A percentile compares a stretch with the other conserved stretches of the same genome.
Conservation (phyloP, 2,329 filamentous ascomycete genomes). For the Meredithiella fracta region DNA sequence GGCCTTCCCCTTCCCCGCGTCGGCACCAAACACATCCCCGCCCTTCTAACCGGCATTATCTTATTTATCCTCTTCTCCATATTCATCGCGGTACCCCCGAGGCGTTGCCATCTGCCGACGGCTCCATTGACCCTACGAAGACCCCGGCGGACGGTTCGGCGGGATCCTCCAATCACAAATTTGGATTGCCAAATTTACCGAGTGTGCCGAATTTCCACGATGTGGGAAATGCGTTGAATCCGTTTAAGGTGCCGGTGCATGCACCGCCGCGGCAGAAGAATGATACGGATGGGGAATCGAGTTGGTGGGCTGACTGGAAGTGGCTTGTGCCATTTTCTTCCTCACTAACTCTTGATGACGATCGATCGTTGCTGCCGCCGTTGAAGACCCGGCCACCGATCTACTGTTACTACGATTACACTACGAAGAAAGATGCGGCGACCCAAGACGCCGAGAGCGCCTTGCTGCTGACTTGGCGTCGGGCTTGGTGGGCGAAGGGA, state of each 20-base stretch:
- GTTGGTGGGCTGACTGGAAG: conserved; percentile 79
- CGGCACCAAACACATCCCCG: conserved; percentile 34
- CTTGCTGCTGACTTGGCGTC: conserved; percentile 70
- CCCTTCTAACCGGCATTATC: conserved; percentile 34
- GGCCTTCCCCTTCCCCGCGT: conserved; percentile 35
- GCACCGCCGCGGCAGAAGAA: conserved; percentile 58
- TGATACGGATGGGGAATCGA: conserved; percentile 59
- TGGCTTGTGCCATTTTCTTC: conserved; percentile 80
- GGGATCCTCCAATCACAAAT: conserved; percentile 29
- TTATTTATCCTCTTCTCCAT: conserved; percentile 38
- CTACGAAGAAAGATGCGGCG: conserved; percentile 42
- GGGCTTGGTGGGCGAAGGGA: conserved; percentile 90
- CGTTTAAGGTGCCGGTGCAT: conserved; percentile 54
- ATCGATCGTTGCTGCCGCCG: conserved; percentile 67
- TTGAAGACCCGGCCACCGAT: conserved; percentile 53
- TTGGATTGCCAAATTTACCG: conserved; percentile 27
- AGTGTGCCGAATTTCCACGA: conserved; percentile 19
- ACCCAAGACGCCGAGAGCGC: conserved; percentile 58
- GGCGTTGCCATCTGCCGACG: neutral
- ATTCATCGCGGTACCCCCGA: conserved; percentile 25
- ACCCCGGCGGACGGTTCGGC: neutral
- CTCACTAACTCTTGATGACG: conserved; percentile 62
- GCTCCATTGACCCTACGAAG: neutral
- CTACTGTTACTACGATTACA: conserved; percentile 81
- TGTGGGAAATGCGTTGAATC: conserved; percentile 38